Conservation (phyloP, 441 rosid species). For the Omphalea diandra region DNA sequence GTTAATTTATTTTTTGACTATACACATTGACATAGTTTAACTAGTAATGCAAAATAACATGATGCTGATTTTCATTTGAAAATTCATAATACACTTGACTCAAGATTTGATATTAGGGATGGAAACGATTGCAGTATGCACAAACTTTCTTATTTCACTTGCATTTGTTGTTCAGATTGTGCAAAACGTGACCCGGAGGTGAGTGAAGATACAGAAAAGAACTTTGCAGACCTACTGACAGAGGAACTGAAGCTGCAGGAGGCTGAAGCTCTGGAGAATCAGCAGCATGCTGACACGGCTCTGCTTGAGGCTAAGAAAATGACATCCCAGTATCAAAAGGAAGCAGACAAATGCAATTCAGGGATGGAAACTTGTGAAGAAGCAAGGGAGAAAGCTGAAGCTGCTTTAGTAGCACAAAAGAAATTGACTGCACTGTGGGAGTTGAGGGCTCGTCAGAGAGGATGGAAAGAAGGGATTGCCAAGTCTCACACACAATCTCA, state of each 20-base stretch:
- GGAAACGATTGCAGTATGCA: neutral
- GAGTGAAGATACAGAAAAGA: slow-evolving; percentile 77
- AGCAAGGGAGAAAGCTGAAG: slow-evolving; percentile 85
- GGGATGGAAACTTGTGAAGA: slow-evolving; percentile 98
- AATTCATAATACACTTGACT: neutral
- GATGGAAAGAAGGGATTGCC: slow-evolving; percentile 68
- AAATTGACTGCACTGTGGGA: slow-evolving; percentile 75
- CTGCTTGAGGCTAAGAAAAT: slow-evolving; percentile 92
- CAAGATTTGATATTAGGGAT: neutral
- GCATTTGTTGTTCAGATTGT: slow-evolving; percentile 47
- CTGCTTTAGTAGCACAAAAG: slow-evolving; percentile 64
- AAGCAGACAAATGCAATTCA: slow-evolving; percentile 93
- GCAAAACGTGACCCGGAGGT: slow-evolving; percentile 80
- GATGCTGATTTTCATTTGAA: neutral
- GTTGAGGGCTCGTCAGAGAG: slow-evolving; percentile 72
- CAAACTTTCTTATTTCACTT: slow-evolving; percentile 2
- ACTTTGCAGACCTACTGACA: slow-evolving; percentile 64
- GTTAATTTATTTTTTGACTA: neutral
- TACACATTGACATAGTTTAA: neutral
- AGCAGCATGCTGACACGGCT: slow-evolving; percentile 64
- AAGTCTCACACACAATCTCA: slow-evolving; percentile 51
- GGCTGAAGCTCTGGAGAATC: slow-evolving; percentile 72
- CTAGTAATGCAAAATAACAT: neutral
- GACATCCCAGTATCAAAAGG: slow-evolving; percentile 86
- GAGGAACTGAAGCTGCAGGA: slow-evolving; percentile 85